Conservation (phyloP, 257 asterid genomes). For the Solanum sejunctum region DNA sequence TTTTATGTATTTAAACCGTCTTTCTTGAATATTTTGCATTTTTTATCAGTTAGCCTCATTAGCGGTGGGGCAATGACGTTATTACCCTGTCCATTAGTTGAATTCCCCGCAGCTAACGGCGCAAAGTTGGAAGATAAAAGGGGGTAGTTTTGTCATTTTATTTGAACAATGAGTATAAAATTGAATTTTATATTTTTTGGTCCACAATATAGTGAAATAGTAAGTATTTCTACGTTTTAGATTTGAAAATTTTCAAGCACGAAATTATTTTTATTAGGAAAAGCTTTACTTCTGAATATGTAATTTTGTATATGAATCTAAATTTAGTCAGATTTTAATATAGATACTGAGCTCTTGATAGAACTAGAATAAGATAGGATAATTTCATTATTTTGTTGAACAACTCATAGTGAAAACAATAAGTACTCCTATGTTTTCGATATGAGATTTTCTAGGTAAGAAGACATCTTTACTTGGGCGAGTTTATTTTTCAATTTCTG, state of each 20-base stretch:
- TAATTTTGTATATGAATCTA: no score
- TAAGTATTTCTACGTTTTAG: neutral
- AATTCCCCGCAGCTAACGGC: constrained; percentile 10
- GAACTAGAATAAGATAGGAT: no score
- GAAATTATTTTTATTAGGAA: fast-evolving
- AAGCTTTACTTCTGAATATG: neutral
- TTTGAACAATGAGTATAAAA: neutral
- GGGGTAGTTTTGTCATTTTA: constrained; percentile 16
- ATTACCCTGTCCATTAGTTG: constrained; percentile 4
- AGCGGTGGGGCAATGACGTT: constrained; percentile 9
- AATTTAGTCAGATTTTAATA: neutral
- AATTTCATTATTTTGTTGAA: no score
- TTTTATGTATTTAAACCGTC: neutral
- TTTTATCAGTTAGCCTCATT: neutral
- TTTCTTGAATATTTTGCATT: neutral
- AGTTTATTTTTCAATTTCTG: no score
- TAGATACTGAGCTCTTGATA: fast-evolving
- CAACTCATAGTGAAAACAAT: no score
- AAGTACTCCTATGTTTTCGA: no score
- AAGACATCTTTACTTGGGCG: no score
- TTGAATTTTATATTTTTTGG: neutral
- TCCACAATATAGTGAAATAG: neutral
- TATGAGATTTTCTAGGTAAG: no score
- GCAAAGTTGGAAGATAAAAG: neutral
- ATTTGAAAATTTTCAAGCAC: fast-evolving